Evolutionary conservation across 1,139 yeast genomes (phyloP), one percentile per base, ranked within the genome.

Genomic region (Scheffersomyces lignicola): DNA sequence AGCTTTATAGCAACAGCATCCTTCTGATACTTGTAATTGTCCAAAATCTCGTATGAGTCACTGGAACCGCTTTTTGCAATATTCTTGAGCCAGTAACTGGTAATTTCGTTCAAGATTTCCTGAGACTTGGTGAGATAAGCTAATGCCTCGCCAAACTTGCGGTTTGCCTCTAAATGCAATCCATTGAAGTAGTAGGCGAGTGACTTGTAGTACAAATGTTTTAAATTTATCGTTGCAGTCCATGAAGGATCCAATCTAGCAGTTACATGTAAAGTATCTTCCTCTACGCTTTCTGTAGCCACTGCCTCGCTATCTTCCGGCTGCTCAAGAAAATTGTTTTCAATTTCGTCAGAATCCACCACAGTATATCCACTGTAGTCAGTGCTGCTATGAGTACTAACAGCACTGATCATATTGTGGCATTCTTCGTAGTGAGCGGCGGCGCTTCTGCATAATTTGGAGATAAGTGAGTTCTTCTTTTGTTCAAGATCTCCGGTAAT

Each of bases 121-220:
- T 52, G 48, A 0, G 96, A 80, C 26, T 72, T 64, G 27, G 71
- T 71, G 48, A 83, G 55, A 50, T 77, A 78, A 0, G 88, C 89
- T 43, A 92, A 78, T 0, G 96, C 84, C 24, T 77, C 82, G 4
- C 98, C 98, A 45, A 74, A 73, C 49, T 85, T 81, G 21, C 65
- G 68, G 12, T 67, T 53, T 2, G 65, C 54, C 39, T 77, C 83
- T 32, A 72, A 58, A 7, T 63, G 61, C 39, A 73, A 62, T 0
- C 83, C 79, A 36, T 78, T 69, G 52, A 77, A 74, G 44, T 78
- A 80, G 41, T 63, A 65, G 1, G 79, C 65, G 37, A 73, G 54
- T 0, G 63, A 65, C 43, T 40, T 67, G 46, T 75, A 69, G 42
- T 62, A 76, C 3, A 60, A 54, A 7, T 73, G 57, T 31, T 82